Evolutionary conservation across 2,329 filamentous ascomycete species (phyloP).

Genomic region (Exophiala oligosperma): DNA sequence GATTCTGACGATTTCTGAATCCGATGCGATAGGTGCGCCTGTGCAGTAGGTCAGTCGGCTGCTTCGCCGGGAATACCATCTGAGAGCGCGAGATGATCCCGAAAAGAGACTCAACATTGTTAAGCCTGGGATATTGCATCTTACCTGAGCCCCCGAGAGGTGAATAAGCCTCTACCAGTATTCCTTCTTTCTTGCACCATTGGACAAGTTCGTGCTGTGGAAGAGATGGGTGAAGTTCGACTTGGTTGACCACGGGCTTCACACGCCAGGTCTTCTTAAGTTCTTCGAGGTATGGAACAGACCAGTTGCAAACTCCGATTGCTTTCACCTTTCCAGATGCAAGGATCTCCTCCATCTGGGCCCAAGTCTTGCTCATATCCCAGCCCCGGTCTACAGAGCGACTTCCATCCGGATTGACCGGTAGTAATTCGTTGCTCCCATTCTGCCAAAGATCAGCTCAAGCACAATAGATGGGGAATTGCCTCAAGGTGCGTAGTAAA

Average conservation of each 20-base stretch:
- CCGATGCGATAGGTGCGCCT: slow-evolving; percentile 35
- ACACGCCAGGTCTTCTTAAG: slow-evolving; percentile 67
- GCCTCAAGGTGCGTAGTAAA: too few relatives aligned
- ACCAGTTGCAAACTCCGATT: slow-evolving; percentile 85
- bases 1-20: slow-evolving; percentile 39
- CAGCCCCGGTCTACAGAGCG: slow-evolving; percentile 10
- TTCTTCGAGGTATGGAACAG: slow-evolving; percentile 74
- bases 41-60: slow-evolving; percentile 35
- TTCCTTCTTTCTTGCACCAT: slow-evolving; percentile 23
- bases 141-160: slow-evolving; percentile 44
- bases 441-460: slow-evolving; percentile 16
- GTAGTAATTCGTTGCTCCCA: slow-evolving; percentile 23
- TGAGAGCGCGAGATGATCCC: slow-evolving; percentile 18
- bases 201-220: slow-evolving; percentile 43
- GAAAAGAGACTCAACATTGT: slow-evolving; percentile 29
- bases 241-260: slow-evolving; percentile 69
- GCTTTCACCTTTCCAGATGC: slow-evolving; percentile 65
- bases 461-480: slow-evolving; percentile 25
- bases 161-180: slow-evolving; percentile 18
- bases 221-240: slow-evolving; percentile 75
- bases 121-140: slow-evolving; percentile 13
- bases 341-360: slow-evolving; percentile 47
- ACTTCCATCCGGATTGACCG: slow-evolving; percentile 7
- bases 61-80: slow-evolving; percentile 34
- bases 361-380: slow-evolving; percentile 50